These are phyloP conservation scores for Teratosphaeria gauchensis DNA, from an alignment of 2,329 filamentous ascomycete genomes.

Conservation along the genomic window DNA sequence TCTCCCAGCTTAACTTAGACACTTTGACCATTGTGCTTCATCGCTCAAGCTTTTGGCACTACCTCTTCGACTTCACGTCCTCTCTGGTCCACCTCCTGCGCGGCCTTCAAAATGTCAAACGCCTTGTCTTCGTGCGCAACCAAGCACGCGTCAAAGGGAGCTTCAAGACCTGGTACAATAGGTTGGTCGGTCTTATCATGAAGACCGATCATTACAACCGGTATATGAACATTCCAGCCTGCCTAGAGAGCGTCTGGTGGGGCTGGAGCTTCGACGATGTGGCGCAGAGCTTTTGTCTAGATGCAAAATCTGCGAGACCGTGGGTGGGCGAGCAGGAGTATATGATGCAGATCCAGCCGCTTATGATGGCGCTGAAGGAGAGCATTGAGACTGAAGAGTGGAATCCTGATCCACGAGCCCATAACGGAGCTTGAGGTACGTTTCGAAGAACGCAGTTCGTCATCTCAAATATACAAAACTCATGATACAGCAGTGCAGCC, in stretches of 20 bases:
- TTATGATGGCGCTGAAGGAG: slow-evolving; percentile 26
- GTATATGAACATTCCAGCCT: slow-evolving; percentile 25
- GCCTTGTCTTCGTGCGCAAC: slow-evolving; percentile 27
- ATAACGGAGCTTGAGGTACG: slow-evolving; percentile 8
- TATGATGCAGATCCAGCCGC: slow-evolving; percentile 28
- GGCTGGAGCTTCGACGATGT: slow-evolving; percentile 25
- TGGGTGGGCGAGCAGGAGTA: slow-evolving; percentile 29
- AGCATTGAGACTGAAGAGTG: slow-evolving; percentile 29
- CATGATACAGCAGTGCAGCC: neutral
- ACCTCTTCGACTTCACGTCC: slow-evolving; percentile 25
- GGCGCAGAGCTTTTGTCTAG: slow-evolving; percentile 23
- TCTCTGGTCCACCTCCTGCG: slow-evolving; percentile 27
- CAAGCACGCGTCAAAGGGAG: slow-evolving; percentile 26
- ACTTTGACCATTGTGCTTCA: slow-evolving; percentile 25
- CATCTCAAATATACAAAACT: neutral
- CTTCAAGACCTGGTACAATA: slow-evolving; percentile 30
- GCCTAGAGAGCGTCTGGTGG: slow-evolving; percentile 31
- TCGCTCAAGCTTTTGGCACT: slow-evolving; percentile 24
- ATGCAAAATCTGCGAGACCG: slow-evolving; percentile 19
- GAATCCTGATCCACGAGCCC: slow-evolving; percentile 27
- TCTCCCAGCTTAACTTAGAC: slow-evolving; percentile 22
- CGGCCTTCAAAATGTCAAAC: slow-evolving; percentile 23
- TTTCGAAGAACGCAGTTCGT: neutral
- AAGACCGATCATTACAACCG: slow-evolving; percentile 33
- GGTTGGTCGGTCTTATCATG: slow-evolving; percentile 30